Evolutionary conservation across 2,329 filamentous ascomycete genomes (phyloP).

Genomic region (Arachnomyces sp.): DNA sequence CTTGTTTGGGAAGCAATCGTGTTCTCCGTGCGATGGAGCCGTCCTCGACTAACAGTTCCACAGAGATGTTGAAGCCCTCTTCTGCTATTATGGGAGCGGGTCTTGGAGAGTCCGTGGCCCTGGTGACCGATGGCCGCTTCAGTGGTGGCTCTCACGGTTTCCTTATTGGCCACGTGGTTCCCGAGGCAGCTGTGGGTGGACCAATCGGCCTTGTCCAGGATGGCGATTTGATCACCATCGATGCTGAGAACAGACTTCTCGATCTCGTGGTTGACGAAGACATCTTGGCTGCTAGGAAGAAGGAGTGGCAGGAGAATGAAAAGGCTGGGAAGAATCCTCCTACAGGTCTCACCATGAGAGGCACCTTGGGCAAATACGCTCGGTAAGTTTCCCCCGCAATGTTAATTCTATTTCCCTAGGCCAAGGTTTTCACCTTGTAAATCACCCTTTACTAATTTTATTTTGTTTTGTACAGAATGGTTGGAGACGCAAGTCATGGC

Average conservation of each 20-base stretch:
- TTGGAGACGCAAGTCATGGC: constrained; percentile 41
- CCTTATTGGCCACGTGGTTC: constrained; percentile 55
- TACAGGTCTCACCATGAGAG: constrained; percentile 52
- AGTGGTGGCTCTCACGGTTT: constrained; percentile 56
- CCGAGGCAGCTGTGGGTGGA: constrained; percentile 81
- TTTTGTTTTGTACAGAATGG: constrained; percentile 18
- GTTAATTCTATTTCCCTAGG: not conserved
- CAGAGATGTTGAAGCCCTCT: constrained; percentile 68
- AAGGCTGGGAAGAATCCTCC: constrained; percentile 33
- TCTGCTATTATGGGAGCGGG: constrained; percentile 68
- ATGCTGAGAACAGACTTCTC: constrained; percentile 53
- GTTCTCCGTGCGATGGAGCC: not conserved
- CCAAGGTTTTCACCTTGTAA: not conserved
- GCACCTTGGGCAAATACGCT: constrained; percentile 66
- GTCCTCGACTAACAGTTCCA: constrained; percentile 1
- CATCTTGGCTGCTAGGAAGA: constrained; percentile 53
- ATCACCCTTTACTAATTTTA: constrained; percentile 2
- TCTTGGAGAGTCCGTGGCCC: constrained; percentile 60
- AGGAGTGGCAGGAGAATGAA: constrained; percentile 50
- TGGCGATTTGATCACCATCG: constrained; percentile 79
- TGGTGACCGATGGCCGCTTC: constrained; percentile 73
- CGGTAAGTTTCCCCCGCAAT: constrained; percentile 20
- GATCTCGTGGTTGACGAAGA: constrained; percentile 36
- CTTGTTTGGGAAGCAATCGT: not conserved
- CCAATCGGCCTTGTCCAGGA: constrained; percentile 76